Evolutionary conservation across 2,329 filamentous ascomycete genomes (phyloP).

Genomic region (Clonostachys chloroleuca): DNA sequence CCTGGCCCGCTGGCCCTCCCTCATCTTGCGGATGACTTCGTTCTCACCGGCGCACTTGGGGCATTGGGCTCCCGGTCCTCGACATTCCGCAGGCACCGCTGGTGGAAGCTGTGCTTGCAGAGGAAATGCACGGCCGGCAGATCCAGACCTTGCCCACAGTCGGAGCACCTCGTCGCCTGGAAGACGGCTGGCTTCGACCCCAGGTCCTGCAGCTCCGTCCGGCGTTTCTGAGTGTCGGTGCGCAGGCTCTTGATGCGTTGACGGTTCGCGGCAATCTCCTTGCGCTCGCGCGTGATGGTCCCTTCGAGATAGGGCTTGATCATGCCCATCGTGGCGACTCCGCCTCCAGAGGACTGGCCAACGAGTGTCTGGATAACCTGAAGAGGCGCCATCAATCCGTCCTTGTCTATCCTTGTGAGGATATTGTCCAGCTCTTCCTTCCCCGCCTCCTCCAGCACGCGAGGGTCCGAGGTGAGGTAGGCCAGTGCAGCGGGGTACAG

Average conservation of each 20-base stretch:
- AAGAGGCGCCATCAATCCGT: slow-evolving; percentile 89
- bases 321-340: slow-evolving; percentile 94
- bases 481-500: slow-evolving; percentile 89
- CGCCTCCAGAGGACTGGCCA: slow-evolving; percentile 36
- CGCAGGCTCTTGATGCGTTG: slow-evolving; percentile 80
- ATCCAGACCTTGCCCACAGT: slow-evolving; percentile 74
- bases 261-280: slow-evolving; percentile 77
- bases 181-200: slow-evolving; percentile 80
- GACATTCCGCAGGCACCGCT: slow-evolving; percentile 66
- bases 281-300: slow-evolving; percentile 83
- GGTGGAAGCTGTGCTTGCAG: slow-evolving; percentile 96
- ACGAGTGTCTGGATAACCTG: slow-evolving; percentile 95
- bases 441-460: slow-evolving; percentile 80
- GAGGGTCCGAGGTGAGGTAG: slow-evolving; percentile 84
- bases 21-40: slow-evolving; percentile 82
- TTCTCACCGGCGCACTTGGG: slow-evolving; percentile 82
- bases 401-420: slow-evolving; percentile 80
- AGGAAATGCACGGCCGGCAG: slow-evolving; percentile 92
- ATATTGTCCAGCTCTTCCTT: slow-evolving; percentile 75
- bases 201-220: slow-evolving; percentile 73
- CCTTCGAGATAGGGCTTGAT: slow-evolving; percentile 88
- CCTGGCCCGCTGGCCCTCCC: slow-evolving; percentile 80
- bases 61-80: slow-evolving; percentile 67
- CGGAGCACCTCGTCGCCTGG: slow-evolving; percentile 82
- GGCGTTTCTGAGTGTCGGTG: slow-evolving; percentile 75